A percentile compares a stretch with the other conserved stretches of the same genome.
phyloP scores from a whole-genome alignment of 257 asterid species.

The Rhazya stricta region DNA sequence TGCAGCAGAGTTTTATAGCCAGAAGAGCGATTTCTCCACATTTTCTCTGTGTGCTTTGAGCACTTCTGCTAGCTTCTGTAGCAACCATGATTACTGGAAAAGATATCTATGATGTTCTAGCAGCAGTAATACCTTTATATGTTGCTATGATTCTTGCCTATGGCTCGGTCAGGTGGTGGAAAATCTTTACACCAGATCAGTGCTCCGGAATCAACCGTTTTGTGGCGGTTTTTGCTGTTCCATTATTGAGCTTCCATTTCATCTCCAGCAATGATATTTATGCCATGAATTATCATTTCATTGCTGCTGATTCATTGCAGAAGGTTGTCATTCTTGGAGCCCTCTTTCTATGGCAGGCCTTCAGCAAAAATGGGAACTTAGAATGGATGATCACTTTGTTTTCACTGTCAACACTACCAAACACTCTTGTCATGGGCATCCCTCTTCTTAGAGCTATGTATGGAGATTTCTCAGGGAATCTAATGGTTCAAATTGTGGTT shows the following conservation, averaged over 20 bases:
- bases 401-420: slow-evolving; percentile 82
- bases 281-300: slow-evolving; percentile 81
- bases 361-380: slow-evolving; percentile 49
- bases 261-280: slow-evolving; percentile 68
- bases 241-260: slow-evolving; percentile 80
- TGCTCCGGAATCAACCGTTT: slow-evolving; percentile 92
- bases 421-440: slow-evolving; percentile 90
- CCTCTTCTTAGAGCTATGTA: slow-evolving; percentile 86
- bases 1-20: not conserved
- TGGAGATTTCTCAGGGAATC: slow-evolving; percentile 78
- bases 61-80: not conserved
- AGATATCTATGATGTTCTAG: slow-evolving; percentile 78
- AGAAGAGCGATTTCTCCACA: too few relatives aligned
- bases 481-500: slow-evolving; percentile 91
- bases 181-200: slow-evolving; percentile 86
- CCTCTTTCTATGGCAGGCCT: slow-evolving; percentile 59
- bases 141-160: slow-evolving; percentile 86
- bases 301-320: slow-evolving; percentile 81
- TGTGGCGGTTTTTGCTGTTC: slow-evolving; percentile 93
- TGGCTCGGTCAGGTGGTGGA: slow-evolving; percentile 90
- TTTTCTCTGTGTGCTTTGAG: not conserved
- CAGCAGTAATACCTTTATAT: slow-evolving; percentile 74
- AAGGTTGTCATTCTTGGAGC: slow-evolving; percentile 65
- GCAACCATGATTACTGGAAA: slow-evolving; percentile 62
- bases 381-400: slow-evolving; percentile 88